phyloP scores from a whole-genome alignment of 352 stramenopile species.

The Lagenidium giganteum region DNA sequence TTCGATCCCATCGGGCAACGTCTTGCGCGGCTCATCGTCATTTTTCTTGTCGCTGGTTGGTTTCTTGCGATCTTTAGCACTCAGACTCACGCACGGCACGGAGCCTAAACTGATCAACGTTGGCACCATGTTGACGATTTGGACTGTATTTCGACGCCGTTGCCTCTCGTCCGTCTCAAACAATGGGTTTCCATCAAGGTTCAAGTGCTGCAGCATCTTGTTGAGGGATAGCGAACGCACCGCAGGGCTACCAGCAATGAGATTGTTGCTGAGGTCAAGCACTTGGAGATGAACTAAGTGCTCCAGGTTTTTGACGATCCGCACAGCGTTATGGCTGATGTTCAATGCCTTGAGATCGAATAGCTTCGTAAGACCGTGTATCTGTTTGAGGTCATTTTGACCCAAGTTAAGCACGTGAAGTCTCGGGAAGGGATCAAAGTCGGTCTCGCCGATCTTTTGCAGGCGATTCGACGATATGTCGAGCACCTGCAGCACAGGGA shows the following conservation, averaged over 20 bases:
- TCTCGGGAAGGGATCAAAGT: constrained; percentile 45
- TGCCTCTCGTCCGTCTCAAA: constrained; percentile 61
- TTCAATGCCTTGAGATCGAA: constrained; percentile 62
- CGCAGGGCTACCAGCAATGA: constrained; percentile 36
- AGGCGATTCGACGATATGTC: constrained; percentile 70
- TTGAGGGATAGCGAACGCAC: constrained; percentile 72
- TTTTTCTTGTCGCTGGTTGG: constrained; percentile 7
- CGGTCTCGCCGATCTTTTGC: constrained; percentile 40
- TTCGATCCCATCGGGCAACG: no score
- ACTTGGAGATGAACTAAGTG: constrained; percentile 58
- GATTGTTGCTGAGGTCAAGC: constrained; percentile 45
- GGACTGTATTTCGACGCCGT: constrained; percentile 60
- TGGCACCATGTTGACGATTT: constrained; percentile 76
- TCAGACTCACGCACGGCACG: constrained; percentile 33
- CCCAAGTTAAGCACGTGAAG: constrained; percentile 63
- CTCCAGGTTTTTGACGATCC: constrained; percentile 69
- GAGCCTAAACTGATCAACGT: constrained; percentile 56
- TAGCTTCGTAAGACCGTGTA: constrained; percentile 44
- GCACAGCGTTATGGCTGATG: constrained; percentile 49
- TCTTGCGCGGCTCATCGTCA: constrained; percentile 1
- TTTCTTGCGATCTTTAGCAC: no score
- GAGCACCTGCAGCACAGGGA: constrained; percentile 38
- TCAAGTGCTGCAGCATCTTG: constrained; percentile 55
- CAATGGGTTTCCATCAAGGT: constrained; percentile 73
- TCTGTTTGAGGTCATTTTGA: constrained; percentile 48